phyloP scores from a whole-genome alignment of 2,329 filamentous ascomycete genomes.

The Pyrenophora teres region DNA sequence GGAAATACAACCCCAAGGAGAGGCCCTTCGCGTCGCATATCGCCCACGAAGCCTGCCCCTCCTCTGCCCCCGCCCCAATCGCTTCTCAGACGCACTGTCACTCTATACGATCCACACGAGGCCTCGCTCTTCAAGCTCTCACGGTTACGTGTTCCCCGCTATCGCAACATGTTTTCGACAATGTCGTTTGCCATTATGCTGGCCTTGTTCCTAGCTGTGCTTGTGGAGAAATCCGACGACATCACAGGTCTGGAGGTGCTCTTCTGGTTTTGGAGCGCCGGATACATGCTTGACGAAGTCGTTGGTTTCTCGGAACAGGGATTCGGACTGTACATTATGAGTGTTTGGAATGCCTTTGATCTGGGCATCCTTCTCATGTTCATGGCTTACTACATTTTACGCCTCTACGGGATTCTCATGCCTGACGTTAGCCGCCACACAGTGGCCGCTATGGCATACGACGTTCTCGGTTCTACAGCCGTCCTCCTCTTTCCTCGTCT shows the following conservation, averaged over 20 bases:
- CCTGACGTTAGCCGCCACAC: conserved; percentile 69
- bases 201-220: conserved; percentile 81
- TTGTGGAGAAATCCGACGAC: conserved; percentile 72
- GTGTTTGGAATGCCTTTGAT: conserved; percentile 97
- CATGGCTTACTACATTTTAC: conserved; percentile 86
- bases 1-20: conserved; percentile 35
- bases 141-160: conserved; percentile 85
- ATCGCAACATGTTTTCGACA: conserved; percentile 88
- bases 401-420: conserved; percentile 84
- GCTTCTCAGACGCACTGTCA: conserved; percentile 72
- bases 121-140: conserved; percentile 92
- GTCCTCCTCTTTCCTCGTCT: conserved; percentile 87
- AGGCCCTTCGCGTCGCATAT: conserved; percentile 37
- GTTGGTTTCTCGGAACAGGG: conserved; percentile 97
- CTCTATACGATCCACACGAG: conserved; percentile 86
- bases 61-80: conserved; percentile 37
- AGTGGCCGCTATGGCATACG: conserved; percentile 85
- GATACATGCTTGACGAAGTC: conserved; percentile 95
- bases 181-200: conserved; percentile 84
- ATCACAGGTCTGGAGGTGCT: conserved; percentile 85
- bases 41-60: conserved; percentile 31
- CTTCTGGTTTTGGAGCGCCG: conserved; percentile 98
- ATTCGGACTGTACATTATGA: conserved; percentile 95
- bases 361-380: conserved; percentile 85
- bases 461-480: conserved; percentile 89